These are phyloP conservation scores for Talaromyces liani DNA, from an alignment of 495 filamentous ascomycete species.

Conservation along the genomic window DNA sequence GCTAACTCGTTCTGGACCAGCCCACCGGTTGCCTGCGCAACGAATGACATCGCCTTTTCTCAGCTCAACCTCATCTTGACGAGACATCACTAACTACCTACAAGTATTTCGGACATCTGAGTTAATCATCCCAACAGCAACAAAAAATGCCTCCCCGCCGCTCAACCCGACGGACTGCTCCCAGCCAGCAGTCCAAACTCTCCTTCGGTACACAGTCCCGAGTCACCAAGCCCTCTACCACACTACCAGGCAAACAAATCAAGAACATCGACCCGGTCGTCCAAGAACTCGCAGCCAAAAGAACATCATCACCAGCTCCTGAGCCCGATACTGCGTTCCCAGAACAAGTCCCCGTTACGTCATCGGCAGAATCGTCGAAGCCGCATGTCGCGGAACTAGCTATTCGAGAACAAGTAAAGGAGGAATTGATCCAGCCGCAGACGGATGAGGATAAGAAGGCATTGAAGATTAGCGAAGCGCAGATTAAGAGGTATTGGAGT, in stretches of 20 bases:
- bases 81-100: neutral
- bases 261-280: constrained; percentile 32
- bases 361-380: constrained; percentile 19
- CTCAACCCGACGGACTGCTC: constrained; percentile 35
- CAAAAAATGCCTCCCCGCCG: constrained; percentile 61
- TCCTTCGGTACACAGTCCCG: constrained; percentile 61
- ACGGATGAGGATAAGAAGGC: constrained; percentile 49
- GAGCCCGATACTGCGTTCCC: constrained; percentile 20
- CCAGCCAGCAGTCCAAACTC: constrained; percentile 57
- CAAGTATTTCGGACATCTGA: neutral
- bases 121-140: neutral
- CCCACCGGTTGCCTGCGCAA: constrained; percentile 2
- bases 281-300: constrained; percentile 24
- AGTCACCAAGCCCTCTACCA: constrained; percentile 61
- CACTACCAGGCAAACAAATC: constrained; percentile 38
- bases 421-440: constrained; percentile 33
- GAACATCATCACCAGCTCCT: neutral
- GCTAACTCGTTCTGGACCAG: neutral
- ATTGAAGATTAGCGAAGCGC: constrained; percentile 48
- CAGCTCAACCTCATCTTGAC: neutral
- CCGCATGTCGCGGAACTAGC: constrained; percentile 42
- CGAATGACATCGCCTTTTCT: constrained; percentile 4
- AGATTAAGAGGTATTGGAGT: constrained; percentile 68
- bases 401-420: constrained; percentile 34
- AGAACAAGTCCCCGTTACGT: constrained; percentile 15